Evolutionary conservation across 169 alveolate species (phyloP), one percentile per base, ranked within the genome.

Genomic region (Plasmodium knowlesi): DNA sequence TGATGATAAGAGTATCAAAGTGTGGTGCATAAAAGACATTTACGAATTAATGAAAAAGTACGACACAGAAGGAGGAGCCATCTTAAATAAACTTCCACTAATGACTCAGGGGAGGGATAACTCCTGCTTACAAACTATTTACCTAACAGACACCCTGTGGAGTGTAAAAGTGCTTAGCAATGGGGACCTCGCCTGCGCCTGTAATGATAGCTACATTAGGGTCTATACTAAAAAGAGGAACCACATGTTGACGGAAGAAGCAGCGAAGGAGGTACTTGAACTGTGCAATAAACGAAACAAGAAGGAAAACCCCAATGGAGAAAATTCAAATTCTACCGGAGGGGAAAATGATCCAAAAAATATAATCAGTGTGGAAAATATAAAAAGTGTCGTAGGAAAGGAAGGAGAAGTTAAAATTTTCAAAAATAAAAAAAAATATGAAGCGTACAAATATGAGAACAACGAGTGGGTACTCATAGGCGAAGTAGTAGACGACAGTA

Each of bases 391-490:
- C 16, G 25, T 85, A 50, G 93, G 93, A 67, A 85, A 85, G 19
- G 84, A 73, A 73, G 93, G 93, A 74, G 93, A 85, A 73, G 79
- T 67, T 16, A 85, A 85, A 85, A 73, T 85, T 32, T 85, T 85
- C 82, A 57, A 85, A 85, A 85, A 85, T 67, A n/a, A 53, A 50
- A 25, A 67, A 6, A 85, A 85, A 50, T 85, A 85, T 85, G 93
- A 85, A 74, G 93, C 93, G 9, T 85, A 85, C 79, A 85, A 85
- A 85, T 85, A 85, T 74, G 93, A 85, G 80, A 85, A 46, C 28
- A 74, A 53, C 28, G 61, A 46, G 22, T 85, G 93, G 93, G 79
- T 74, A 28, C 61, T 85, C 19, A 85, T 85, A 14, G 93, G 93
- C 39, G 93, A 85, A 73, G 93, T 85, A 14, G 79, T 85, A 50